Evolutionary conservation across 805 yeast genomes (phyloP), one percentile per base, ranked within the genome.

Genomic region (Barnettozyma sucrosica): DNA sequence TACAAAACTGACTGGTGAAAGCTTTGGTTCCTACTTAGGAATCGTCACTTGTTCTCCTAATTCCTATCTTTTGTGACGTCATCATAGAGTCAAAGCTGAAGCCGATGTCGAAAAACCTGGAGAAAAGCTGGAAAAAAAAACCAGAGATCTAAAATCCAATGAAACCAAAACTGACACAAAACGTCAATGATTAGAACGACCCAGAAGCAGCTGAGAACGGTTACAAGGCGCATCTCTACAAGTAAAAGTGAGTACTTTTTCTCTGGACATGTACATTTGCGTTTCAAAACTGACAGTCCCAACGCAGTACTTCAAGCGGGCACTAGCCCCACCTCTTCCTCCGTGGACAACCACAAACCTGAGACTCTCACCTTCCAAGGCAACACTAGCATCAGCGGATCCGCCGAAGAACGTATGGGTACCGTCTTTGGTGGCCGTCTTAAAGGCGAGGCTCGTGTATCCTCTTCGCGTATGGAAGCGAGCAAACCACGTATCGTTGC

Each of bases 381-480:
- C 6, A 69, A 67, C 48, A 55, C 64, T 3, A 48, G 50, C 4
- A 43, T 61, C 2, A 45, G 47, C 2, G 65, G 63, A 1, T 60
- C 76, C 0, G 68, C 76, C 0, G 78, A 74, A 47, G 76, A 77
- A 41, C 67, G 79, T 45, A 72, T 79, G 59, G 61, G 63, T 18
- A 65, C 62, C 38, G 74, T 79, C 1, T 80, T 80, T 63, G 85
- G 85, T 0, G 79, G 80, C 0, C 64, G 83, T 46, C 60, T 79
- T 30, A 74, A 72, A 49, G 85, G 84, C 5, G 80, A 74, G 19
- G 66, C 68, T 5, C 68, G 80, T 8, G 56, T 58, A 32, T 63
- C 72, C 3, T 63, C 72, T 0, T 66, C 71, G 33, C 57, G 75
- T 39, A 47, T 47, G 30, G 52, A 48, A 11, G 53, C 43, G 5